Evolutionary conservation across 768 basidiomycete genomes (phyloP), one percentile per base, ranked within the genome.

Genomic region (Agaricus subrufescens): DNA sequence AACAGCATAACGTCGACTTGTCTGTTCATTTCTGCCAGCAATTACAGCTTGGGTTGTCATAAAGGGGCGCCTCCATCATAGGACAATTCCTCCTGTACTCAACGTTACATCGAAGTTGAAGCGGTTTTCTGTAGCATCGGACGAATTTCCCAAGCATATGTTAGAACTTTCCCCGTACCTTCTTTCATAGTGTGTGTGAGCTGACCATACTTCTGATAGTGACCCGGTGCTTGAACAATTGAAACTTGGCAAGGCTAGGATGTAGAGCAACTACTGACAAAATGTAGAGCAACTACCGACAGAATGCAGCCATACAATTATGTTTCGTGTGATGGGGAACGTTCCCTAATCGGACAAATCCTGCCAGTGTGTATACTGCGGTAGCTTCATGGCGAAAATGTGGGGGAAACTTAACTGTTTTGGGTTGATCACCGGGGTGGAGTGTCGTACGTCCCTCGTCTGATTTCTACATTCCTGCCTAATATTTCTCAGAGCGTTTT

Each of bases 191-290:
- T 19, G 19, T 19, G 2, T 3, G 42, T 30, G 11, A 7, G 14
- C 40, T 14, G 8, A 27, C 15, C 37, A 3, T 42, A 9, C 34
- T 39, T 34, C n/a, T 19, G 12, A 12, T 46, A 86, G 85, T 92
- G 89, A 91, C 91, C 90, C 34, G 91, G 88, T 61, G 82, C 80
- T 2, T 94, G 92, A 92, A 90, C 88, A 19, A 88, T 89, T 85
- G 92, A 2, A 96, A 94, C 66, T 77, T 94, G 4, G 92, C 84
- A 1, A 73, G 93, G 38, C 84, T 91, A 0, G 93, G 92, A 4
- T 94, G 89, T 66, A 73, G 82, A 4, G 89, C 85, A 0, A 84
- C 89, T 1, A 87, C 87, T 0, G 91, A 94, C 49, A 91, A 92
- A 4, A 77, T 79, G 56, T 66, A 73, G 82, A 4, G 89, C 85